Percentiles rank a stretch among this genome's conserved stretches.
Evolutionary conservation across 306 rosid genomes (phyloP).

Genomic region (Crotalaria pallida): DNA sequence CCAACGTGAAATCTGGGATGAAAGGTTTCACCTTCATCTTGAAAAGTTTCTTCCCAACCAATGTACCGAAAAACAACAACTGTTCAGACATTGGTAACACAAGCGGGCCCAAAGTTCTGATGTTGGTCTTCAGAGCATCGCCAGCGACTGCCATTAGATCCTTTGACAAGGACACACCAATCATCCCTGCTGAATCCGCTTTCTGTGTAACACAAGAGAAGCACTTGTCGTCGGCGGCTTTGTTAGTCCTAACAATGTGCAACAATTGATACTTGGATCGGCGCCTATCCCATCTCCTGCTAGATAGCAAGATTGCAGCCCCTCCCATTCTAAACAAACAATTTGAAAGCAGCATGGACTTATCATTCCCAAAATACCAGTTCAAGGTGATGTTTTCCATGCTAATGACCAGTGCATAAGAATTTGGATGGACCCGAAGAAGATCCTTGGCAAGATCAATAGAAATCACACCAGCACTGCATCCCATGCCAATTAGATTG

Average conservation of each 20-base stretch:
- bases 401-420: constrained; percentile 59
- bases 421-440: constrained; percentile 51
- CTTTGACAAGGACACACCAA: constrained; percentile 57
- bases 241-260: constrained; percentile 54
- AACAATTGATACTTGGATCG: constrained; percentile 47
- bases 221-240: constrained; percentile 58
- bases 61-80: constrained; percentile 46
- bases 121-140: constrained; percentile 60
- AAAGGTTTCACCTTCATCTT: constrained; percentile 56
- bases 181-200: constrained; percentile 41
- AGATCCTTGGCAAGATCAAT: constrained; percentile 64
- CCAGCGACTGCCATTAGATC: constrained; percentile 68
- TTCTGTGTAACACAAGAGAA: constrained; percentile 50
- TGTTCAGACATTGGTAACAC: constrained; percentile 64
- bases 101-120: constrained; percentile 58
- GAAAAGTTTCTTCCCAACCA: constrained; percentile 41
- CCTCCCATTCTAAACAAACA: constrained; percentile 73
- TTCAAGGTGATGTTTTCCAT: constrained; percentile 65
- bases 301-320: constrained; percentile 56
- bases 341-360: constrained; percentile 61
- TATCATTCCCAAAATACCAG: constrained; percentile 63
- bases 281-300: constrained; percentile 23
- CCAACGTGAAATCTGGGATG: constrained; percentile 59
- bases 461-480: constrained; percentile 65
- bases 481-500: constrained; percentile 65